These are phyloP conservation scores for Trypanosoma lewisi DNA, from an alignment of 208 protist genomes.

Conservation along the genomic window DNA sequence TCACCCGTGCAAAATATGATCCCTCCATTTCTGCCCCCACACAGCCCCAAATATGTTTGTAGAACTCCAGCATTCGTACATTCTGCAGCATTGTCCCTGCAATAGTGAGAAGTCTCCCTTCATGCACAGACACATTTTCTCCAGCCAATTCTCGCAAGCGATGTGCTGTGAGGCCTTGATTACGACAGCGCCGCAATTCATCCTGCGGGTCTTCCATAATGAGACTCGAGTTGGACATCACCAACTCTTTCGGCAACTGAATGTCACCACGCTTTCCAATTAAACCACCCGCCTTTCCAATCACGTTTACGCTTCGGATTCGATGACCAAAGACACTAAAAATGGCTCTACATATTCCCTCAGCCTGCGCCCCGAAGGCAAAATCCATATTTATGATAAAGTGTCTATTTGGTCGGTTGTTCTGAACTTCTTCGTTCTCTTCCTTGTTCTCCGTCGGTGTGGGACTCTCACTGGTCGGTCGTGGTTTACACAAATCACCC, in stretches of 20 bases:
- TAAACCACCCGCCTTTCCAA: conserved; percentile 88
- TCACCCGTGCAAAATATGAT: conserved; percentile 83
- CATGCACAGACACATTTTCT: conserved; percentile 47
- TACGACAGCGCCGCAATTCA: conserved; percentile 79
- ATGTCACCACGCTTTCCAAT: conserved; percentile 88
- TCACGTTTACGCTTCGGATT: conserved; percentile 85
- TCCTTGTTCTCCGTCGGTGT: no score
- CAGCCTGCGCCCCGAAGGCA: conserved; percentile 88
- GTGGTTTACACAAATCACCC: not conserved
- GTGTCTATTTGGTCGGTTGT: conserved; percentile 45
- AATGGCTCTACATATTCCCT: conserved; percentile 73
- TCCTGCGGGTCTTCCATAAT: conserved; percentile 84
- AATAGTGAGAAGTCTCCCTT: conserved; percentile 80
- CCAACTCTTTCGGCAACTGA: conserved; percentile 79
- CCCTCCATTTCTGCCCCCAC: conserved; percentile 89
- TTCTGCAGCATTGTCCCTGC: conserved; percentile 89
- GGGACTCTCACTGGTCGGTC: no score
- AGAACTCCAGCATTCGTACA: conserved; percentile 72
- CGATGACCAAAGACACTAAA: conserved; percentile 78
- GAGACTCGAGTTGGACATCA: conserved; percentile 82
- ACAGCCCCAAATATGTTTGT: conserved; percentile 80
- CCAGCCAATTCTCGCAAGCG: conserved; percentile 59
- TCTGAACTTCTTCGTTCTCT: conserved; percentile 29
- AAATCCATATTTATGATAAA: conserved; percentile 93
- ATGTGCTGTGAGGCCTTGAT: conserved; percentile 59